Conservation (phyloP, 495 filamentous ascomycete genomes). For the Penicillium silybi region DNA sequence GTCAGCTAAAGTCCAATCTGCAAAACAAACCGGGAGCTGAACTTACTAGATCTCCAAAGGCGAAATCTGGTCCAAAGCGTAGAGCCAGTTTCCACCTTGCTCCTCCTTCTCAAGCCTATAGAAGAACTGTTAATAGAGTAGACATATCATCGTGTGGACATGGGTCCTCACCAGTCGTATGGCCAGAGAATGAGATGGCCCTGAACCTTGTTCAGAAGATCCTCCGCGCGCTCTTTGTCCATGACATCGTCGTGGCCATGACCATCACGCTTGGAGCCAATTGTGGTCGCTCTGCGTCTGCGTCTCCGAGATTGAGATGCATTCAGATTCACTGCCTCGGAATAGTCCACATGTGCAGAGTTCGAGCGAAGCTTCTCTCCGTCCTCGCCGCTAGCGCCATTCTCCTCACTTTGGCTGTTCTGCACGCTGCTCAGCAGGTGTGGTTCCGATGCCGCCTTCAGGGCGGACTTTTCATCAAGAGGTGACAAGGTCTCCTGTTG, state of each 20-base stretch:
- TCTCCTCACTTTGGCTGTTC: slow-evolving; percentile 23
- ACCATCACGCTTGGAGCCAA: slow-evolving; percentile 68
- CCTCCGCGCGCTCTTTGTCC: slow-evolving; percentile 68
- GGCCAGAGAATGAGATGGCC: slow-evolving; percentile 89
- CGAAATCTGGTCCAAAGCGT: slow-evolving; percentile 91
- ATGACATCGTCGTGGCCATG: slow-evolving; percentile 69
- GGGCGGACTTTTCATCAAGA: slow-evolving; percentile 43
- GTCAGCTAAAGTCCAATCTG: slow-evolving; percentile 6
- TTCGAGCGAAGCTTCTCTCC: slow-evolving; percentile 32
- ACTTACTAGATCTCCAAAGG: slow-evolving; percentile 97
- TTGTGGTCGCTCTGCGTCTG: slow-evolving; percentile 70
- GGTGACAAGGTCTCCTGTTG: slow-evolving; percentile 29
- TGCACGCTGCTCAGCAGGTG: slow-evolving; percentile 11
- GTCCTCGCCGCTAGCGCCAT: slow-evolving; percentile 23
- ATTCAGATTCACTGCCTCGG: slow-evolving; percentile 47
- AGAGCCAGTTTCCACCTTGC: slow-evolving; percentile 91
- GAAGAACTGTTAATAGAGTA: background rate
- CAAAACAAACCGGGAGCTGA: background rate
- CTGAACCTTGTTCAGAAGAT: slow-evolving; percentile 76
- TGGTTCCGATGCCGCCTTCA: slow-evolving; percentile 27
- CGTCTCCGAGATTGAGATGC: slow-evolving; percentile 46
- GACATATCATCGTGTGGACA: background rate
- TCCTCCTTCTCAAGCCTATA: slow-evolving; percentile 76
- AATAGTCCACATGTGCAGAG: slow-evolving; percentile 42
- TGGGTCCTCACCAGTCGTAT: slow-evolving; percentile 70